Evolutionary conservation across 331 rosid species (phyloP).

Genomic region (Malus hybrid): DNA sequence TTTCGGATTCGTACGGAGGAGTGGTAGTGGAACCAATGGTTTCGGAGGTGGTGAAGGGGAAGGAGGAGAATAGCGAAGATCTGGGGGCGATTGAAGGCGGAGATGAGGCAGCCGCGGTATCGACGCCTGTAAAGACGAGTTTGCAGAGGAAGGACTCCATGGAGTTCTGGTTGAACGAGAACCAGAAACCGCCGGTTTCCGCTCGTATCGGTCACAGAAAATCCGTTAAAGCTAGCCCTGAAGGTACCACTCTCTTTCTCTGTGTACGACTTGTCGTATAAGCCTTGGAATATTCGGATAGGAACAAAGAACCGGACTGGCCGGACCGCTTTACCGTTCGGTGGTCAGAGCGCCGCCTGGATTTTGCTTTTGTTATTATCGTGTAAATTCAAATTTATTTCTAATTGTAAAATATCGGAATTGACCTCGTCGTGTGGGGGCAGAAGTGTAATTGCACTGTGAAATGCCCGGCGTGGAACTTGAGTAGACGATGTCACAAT

Average conservation of each 20-base stretch:
- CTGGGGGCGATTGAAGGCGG: not conserved
- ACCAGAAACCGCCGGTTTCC: conserved; percentile 63
- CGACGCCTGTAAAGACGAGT: not conserved
- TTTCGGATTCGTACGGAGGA: conserved; percentile 1
- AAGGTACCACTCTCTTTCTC: conserved; percentile 34
- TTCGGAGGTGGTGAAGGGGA: conserved; percentile 4
- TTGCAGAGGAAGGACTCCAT: conserved; percentile 39
- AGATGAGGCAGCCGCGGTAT: not conserved
- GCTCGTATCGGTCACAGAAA: conserved; percentile 53
- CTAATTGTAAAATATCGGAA: not conserved
- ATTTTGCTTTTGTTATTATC: not conserved
- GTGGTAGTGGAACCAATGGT: not conserved
- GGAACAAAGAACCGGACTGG: not conserved
- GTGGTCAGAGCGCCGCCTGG: not conserved
- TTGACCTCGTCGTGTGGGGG: not conserved
- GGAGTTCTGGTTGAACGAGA: conserved; percentile 37
- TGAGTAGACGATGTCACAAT: not conserved
- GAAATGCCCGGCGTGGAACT: not conserved
- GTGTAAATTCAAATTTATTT: not conserved
- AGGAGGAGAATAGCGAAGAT: conserved; percentile 5
- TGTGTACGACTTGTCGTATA: not conserved
- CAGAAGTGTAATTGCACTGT: not conserved
- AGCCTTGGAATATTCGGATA: not conserved
- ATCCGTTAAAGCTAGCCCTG: conserved; percentile 49
- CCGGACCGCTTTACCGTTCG: not conserved